These are phyloP conservation scores for Hibiscus syriacus DNA, from an alignment of 345 rosid species.

Conservation along the genomic window DNA sequence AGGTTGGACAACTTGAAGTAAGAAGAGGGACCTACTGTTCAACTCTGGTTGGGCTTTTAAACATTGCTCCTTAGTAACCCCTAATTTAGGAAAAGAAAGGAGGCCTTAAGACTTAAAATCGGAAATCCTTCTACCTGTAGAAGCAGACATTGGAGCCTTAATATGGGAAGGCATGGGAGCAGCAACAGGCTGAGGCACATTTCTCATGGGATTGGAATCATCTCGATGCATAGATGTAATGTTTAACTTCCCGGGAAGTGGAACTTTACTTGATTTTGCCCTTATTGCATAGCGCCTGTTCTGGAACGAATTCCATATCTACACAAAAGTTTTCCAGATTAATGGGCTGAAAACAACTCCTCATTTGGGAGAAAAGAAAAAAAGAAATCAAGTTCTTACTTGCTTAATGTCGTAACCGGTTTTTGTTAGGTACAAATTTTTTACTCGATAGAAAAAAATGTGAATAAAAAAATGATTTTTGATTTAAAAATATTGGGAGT, in stretches of 20 bases:
- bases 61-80: background rate
- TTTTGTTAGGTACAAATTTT: no score
- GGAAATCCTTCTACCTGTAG: slow-evolving; percentile 40
- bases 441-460: no score
- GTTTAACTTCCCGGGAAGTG: slow-evolving; percentile 86
- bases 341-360: background rate
- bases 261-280: slow-evolving; percentile 67
- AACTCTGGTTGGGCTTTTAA: background rate
- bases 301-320: slow-evolving; percentile 99
- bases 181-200: slow-evolving; percentile 50
- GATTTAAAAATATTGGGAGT: no score
- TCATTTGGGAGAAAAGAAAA: background rate
- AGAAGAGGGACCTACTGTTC: background rate
- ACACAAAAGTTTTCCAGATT: slow-evolving; percentile 3
- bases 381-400: slow-evolving; percentile 34
- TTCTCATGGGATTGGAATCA: slow-evolving; percentile 51
- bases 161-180: slow-evolving; percentile 41
- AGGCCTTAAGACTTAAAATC: slow-evolving; percentile 7
- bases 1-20: background rate
- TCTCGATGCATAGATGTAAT: slow-evolving; percentile 61
- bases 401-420: no score
- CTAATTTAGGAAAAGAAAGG: background rate
- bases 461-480: no score
- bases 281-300: slow-evolving; percentile 90
- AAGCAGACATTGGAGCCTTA: slow-evolving; percentile 39